A percentile compares a stretch with the other conserved stretches of the same genome.
Conservation (phyloP, 1,284 basidiomycete genomes). For the Trichosporon sp. region DNA sequence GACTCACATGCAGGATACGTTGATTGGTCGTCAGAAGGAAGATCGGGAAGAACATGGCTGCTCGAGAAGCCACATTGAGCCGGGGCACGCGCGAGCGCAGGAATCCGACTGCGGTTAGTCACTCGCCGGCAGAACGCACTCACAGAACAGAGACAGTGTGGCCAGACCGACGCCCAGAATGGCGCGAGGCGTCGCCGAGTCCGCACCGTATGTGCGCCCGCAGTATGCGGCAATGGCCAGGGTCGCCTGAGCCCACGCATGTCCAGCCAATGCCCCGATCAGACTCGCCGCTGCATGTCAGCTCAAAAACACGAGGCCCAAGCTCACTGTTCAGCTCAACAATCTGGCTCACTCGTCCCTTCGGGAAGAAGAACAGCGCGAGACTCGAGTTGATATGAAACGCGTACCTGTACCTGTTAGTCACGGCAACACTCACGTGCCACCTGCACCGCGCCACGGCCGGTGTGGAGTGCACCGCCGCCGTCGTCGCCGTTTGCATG, state of each 20-base stretch:
- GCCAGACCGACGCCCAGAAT: constrained; percentile 41
- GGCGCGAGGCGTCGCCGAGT: constrained; percentile 31
- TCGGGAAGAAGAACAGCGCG: constrained; percentile 49
- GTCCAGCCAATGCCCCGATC: constrained; percentile 32
- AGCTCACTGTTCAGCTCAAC: constrained; percentile 41
- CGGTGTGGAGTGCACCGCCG: neutral
- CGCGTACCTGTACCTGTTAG: constrained; percentile 33
- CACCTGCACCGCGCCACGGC: neutral
- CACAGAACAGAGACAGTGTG: constrained; percentile 36
- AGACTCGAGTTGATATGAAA: constrained; percentile 46
- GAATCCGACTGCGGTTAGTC: constrained; percentile 34
- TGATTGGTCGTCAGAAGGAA: constrained; percentile 42
- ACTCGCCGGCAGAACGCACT: constrained; percentile 8
- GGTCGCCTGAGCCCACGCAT: constrained; percentile 38
- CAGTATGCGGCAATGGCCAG: constrained; percentile 41
- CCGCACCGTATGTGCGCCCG: constrained; percentile 29
- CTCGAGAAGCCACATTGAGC: constrained; percentile 41
- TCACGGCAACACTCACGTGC: neutral
- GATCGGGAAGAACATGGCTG: constrained; percentile 46
- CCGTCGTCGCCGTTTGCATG: neutral
- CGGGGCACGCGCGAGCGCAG: constrained; percentile 37
- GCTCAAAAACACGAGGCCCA: neutral
- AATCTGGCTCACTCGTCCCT: constrained; percentile 40
- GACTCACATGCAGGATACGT: constrained; percentile 26
- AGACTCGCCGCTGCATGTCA: constrained; percentile 16